Evolutionary conservation across 805 yeast species (phyloP).

Genomic region (Wickerhamomyces alni): DNA sequence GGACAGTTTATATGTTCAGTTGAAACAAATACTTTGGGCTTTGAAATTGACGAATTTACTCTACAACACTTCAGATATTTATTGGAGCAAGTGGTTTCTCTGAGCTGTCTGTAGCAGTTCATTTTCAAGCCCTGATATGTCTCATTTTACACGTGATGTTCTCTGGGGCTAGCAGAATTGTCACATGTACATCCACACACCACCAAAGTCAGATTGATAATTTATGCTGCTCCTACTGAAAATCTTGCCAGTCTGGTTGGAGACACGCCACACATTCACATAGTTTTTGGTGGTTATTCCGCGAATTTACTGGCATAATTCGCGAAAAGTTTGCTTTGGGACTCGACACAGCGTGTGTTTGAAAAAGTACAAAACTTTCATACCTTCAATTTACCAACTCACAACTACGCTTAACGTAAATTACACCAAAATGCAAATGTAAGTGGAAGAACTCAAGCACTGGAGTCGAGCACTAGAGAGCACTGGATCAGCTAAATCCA

Average conservation of each 20-base stretch:
- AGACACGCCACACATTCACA: not conserved
- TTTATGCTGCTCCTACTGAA: not conserved
- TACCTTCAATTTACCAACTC: slow-evolving; percentile 3
- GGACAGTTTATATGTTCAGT: too few relatives aligned
- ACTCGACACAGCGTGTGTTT: not conserved
- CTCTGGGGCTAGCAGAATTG: too few relatives aligned
- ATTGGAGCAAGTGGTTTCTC: too few relatives aligned
- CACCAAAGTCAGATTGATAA: too few relatives aligned
- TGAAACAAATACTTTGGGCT: too few relatives aligned
- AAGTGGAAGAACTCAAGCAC: slow-evolving; percentile 20
- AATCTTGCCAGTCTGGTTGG: not conserved
- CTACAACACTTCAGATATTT: too few relatives aligned
- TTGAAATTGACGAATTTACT: too few relatives aligned
- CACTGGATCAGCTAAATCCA: not conserved
- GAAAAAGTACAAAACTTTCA: slow-evolving; percentile 8
- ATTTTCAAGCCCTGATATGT: too few relatives aligned
- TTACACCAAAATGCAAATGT: slow-evolving; percentile 38
- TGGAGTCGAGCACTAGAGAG: not conserved
- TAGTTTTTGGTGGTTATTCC: not conserved
- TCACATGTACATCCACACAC: not conserved
- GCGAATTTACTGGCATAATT: not conserved
- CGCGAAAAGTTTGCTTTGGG: not conserved
- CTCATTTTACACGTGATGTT: too few relatives aligned
- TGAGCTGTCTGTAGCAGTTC: too few relatives aligned
- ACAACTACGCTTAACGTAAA: slow-evolving; percentile 14